Base-by-base conservation (phyloP, 352 stramenopile genomes). In the Globisporangium alternatum region DNA sequence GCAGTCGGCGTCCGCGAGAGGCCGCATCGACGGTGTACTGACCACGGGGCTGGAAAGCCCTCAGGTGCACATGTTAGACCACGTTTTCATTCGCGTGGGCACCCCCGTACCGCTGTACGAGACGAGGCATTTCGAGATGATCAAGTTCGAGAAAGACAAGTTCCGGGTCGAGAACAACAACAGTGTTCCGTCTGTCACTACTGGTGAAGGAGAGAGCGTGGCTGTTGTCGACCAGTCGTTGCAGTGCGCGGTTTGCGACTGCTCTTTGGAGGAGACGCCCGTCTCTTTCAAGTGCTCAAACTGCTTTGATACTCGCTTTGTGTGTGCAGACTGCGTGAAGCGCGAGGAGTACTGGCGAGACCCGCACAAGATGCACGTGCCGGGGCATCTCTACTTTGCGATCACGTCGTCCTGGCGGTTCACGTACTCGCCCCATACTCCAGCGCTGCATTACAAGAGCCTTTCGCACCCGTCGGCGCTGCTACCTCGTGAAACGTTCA, bases 351-450 rank as follows among this genome's bases (percentile, higher is more conserved):
- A 65, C 12, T 53, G 64, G 9, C 71, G 69, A 39, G 74, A 87
- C 30, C 83, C 81, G 13, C 82, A 82, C 33, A 53, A 67, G 1
- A 73, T 83, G 65, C 84, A 91, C 48, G 70, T 75, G 1, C 78
- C 80, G 28, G 84, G 84, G 7, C 84, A 93, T 56, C 54, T 88
- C 30, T 93, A 93, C 64, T 78, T 89, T 55, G 84, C 72, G 12
- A 66, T 89, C 25, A 79, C 81, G 3, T 69, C 69, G 12, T 44
- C 60, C 2, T 91, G 81, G 81, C 70, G 73, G 12, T 59, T 70
- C 8, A 60, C 64, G n/a, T 73, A 83, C 19, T 69, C 69, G 44
- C 60, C 74, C 25, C 52, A 58, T 0, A 62, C 58, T 47, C 22
- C 60, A 5, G 61, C 69, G 25, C 59, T 89, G 13, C 66, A 74